phyloP scores from a whole-genome alignment of 2,329 filamentous ascomycete species.

The Rutstroemia sydowiana region DNA sequence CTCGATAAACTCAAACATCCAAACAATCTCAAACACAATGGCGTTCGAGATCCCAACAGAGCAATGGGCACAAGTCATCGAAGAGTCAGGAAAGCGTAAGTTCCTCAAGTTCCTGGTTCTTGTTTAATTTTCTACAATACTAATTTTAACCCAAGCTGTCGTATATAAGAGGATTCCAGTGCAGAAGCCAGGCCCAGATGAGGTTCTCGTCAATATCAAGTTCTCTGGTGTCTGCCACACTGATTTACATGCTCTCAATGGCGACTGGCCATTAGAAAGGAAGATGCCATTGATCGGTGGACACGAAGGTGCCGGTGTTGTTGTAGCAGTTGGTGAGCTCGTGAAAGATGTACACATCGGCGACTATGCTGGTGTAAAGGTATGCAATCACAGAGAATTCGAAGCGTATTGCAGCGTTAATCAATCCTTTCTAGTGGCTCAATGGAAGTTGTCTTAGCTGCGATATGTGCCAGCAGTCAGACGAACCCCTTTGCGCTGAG shows the following conservation, averaged over 20 bases:
- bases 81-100: constrained; percentile 68
- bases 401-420: constrained; percentile 8
- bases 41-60: constrained; percentile 58
- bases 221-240: constrained; percentile 90
- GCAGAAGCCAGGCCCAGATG: constrained; percentile 72
- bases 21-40: constrained; percentile 13
- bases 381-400: constrained; percentile 7
- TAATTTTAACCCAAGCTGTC: constrained; percentile 38
- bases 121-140: constrained; percentile 1
- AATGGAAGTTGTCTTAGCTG: constrained; percentile 81
- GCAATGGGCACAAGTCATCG: constrained; percentile 89
- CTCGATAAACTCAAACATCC: not conserved
- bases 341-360: constrained; percentile 74
- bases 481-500: constrained; percentile 76
- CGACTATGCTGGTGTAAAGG: constrained; percentile 77
- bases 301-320: constrained; percentile 70
- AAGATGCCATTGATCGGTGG: constrained; percentile 85
- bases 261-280: constrained; percentile 79
- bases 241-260: constrained; percentile 72
- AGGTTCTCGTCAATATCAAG: constrained; percentile 87
- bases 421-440: constrained; percentile 54
- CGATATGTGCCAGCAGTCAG: constrained; percentile 70
- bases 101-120: constrained; percentile 17
- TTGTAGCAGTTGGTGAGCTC: constrained; percentile 71
- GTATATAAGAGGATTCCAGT: constrained; percentile 79